These are phyloP conservation scores for Aspergillus fijiensis DNA, from an alignment of 2,329 filamentous ascomycete genomes.

Conservation along the genomic window DNA sequence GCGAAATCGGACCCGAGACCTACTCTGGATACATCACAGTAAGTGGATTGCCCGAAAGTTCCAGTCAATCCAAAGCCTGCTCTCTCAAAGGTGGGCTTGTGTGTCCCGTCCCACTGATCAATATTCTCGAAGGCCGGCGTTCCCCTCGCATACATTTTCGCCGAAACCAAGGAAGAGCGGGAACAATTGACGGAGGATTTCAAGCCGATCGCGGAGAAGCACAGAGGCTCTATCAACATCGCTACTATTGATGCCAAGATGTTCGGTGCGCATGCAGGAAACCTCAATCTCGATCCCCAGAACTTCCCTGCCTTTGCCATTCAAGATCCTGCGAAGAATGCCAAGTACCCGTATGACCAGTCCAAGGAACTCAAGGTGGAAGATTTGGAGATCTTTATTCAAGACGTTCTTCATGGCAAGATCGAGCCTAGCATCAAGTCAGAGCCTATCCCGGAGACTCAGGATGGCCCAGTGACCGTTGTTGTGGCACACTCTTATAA, in stretches of 20 bases:
- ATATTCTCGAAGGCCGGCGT: slow-evolving; percentile 62
- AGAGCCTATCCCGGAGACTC: slow-evolving; percentile 89
- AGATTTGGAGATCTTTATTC: slow-evolving; percentile 76
- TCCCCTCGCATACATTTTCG: slow-evolving; percentile 96
- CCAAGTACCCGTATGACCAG: slow-evolving; percentile 94
- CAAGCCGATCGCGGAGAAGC: slow-evolving; percentile 84
- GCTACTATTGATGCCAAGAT: slow-evolving; percentile 93
- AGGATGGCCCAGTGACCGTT: slow-evolving; percentile 83
- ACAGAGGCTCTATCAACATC: slow-evolving; percentile 95
- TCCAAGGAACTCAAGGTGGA: slow-evolving; percentile 72
- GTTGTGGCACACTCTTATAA: slow-evolving; percentile 95
- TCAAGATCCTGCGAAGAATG: slow-evolving; percentile 91
- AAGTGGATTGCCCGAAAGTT: slow-evolving; percentile 30
- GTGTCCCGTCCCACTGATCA: neutral
- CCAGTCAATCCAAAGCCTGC: neutral
- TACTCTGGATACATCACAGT: slow-evolving; percentile 91
- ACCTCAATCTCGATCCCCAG: slow-evolving; percentile 94
- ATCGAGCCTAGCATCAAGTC: slow-evolving; percentile 97
- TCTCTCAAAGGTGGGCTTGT: neutral
- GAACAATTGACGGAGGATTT: slow-evolving; percentile 71
- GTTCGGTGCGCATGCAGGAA: slow-evolving; percentile 91
- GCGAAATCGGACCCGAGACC: slow-evolving; percentile 95
- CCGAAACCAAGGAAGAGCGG: slow-evolving; percentile 88
- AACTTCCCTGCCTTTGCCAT: slow-evolving; percentile 98
- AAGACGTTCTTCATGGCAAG: slow-evolving; percentile 83